Evolutionary conservation across 345 rosid species (phyloP).

Genomic region (Eucalyptus paniculata): DNA sequence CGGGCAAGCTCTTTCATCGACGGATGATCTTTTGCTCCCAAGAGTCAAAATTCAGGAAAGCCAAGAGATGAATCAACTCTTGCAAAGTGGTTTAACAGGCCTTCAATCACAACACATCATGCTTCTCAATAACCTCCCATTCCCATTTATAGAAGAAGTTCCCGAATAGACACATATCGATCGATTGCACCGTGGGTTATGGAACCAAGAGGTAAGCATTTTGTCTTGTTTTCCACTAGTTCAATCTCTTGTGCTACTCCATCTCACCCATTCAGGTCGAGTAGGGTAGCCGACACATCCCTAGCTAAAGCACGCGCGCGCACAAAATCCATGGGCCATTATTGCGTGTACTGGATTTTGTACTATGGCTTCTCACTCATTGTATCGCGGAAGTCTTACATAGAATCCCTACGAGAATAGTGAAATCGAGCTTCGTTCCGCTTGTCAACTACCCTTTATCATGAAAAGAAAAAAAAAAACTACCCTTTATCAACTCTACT

Average conservation of each 20-base stretch:
- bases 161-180: not conserved
- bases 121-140: not conserved
- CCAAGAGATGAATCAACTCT: no score
- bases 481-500: not conserved
- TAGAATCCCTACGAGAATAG: not conserved
- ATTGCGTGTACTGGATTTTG: not conserved
- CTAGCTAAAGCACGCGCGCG: fast-evolving
- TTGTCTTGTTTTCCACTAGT: not conserved
- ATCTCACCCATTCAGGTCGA: not conserved
- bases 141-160: not conserved
- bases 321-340: not conserved
- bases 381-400: not conserved
- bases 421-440: not conserved
- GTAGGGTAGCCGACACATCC: not conserved
- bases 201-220: not conserved
- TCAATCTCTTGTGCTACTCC: not conserved
- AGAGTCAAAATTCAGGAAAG: no score
- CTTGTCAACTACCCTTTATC: not conserved
- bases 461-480: no score
- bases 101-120: not conserved
- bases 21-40: no score
- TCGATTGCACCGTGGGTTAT: not conserved
- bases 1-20: no score
- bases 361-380: not conserved
- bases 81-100: no score